Percentiles rank a stretch among this genome's conserved stretches.
Evolutionary conservation across 176 grass and related monocot genomes (phyloP).

Genomic region (Cenchrus fungigraminus): DNA sequence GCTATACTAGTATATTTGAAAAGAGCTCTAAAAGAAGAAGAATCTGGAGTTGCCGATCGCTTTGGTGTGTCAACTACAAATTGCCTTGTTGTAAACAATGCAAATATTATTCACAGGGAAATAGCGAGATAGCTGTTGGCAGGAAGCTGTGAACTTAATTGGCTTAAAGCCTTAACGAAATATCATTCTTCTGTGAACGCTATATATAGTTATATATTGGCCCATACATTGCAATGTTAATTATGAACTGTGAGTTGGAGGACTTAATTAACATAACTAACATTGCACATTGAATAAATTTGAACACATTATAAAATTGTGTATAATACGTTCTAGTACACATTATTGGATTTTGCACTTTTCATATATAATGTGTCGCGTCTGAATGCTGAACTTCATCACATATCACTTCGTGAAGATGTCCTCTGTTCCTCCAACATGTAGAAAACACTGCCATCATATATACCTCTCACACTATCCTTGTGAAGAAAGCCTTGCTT

Average conservation of each 20-base stretch:
- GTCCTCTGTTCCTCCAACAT: slow-evolving; percentile 53
- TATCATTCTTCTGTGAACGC: too few relatives aligned
- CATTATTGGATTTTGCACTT: background rate
- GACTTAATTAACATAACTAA: background rate
- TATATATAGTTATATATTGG: too few relatives aligned
- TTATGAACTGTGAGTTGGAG: background rate
- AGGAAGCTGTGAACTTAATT: too few relatives aligned
- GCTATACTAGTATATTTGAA: too few relatives aligned
- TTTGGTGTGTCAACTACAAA: too few relatives aligned
- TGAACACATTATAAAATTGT: background rate
- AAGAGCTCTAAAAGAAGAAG: too few relatives aligned
- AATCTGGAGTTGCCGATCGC: too few relatives aligned
- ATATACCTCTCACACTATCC: slow-evolving; percentile 53
- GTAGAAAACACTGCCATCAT: slow-evolving; percentile 67
- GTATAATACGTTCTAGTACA: background rate
- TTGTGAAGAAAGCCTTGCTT: slow-evolving; percentile 68
- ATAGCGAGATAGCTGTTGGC: too few relatives aligned
- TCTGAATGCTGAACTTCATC: background rate
- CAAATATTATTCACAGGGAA: too few relatives aligned
- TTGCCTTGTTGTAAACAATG: too few relatives aligned
- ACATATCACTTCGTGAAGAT: slow-evolving; percentile 32
- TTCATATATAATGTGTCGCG: background rate
- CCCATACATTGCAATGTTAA: too few relatives aligned
- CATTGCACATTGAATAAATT: background rate
- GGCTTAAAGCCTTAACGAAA: too few relatives aligned